Evolutionary conservation across 176 grass and related monocot species (phyloP).

Genomic region (Zea luxurians): DNA sequence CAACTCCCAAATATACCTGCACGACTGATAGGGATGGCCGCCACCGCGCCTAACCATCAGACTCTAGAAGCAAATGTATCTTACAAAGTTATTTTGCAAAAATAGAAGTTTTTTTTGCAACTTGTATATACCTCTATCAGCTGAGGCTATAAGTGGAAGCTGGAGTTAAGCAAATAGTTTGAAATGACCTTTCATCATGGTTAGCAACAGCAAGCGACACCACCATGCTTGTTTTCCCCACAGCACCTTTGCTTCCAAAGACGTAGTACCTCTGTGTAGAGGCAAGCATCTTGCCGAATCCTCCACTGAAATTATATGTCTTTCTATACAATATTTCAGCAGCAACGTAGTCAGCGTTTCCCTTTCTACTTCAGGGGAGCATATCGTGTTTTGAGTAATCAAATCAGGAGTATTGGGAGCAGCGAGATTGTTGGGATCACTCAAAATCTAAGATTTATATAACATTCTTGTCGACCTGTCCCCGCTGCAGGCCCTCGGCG

Average conservation of each 20-base stretch:
- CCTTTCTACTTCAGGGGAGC: neutral
- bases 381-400: neutral
- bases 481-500: no score
- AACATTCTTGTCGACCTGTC: no score
- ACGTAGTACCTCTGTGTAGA: no score
- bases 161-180: no score
- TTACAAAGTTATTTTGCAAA: no score
- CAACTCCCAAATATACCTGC: no score
- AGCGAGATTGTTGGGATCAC: neutral
- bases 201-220: constrained; percentile 42
- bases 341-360: constrained; percentile 9
- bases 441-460: neutral
- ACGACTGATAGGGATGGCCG: no score
- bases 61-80: no score
- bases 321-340: constrained; percentile 15
- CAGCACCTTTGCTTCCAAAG: constrained; percentile 50
- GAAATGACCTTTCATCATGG: constrained; percentile 16
- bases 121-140: no score
- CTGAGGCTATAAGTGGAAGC: no score
- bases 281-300: constrained; percentile 40
- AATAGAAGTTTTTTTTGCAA: no score
- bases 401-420: neutral
- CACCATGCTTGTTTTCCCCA: constrained; percentile 48
- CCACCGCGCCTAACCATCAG: no score
- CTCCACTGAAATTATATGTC: constrained; percentile 29